Evolutionary conservation across 2,329 filamentous ascomycete genomes (phyloP), one percentile per base, ranked within the genome.

Genomic region (Penicillium sp.): DNA sequence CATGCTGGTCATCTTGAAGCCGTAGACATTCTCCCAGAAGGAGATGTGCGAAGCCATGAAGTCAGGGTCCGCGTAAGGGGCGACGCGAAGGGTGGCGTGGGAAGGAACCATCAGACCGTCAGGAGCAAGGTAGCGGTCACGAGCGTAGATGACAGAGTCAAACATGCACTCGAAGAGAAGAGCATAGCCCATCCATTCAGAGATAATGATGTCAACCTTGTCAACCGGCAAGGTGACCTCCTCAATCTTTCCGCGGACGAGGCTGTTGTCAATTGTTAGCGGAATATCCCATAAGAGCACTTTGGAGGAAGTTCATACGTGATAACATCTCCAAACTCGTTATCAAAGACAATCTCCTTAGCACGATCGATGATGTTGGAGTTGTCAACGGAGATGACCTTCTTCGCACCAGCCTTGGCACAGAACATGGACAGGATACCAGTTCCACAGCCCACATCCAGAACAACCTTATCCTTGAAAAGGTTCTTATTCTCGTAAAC

Each of bases 131-230:
- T 96, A 97, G 64, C 85, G 86, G 75, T 97, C 92, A 58, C 92
- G 84, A 42, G 93, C 93, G 69, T 86, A 93, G 49, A 97, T 82
- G 22, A 97, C 90, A 47, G 90, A 95, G 61, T 94, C 91, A 26
- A 97, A 85, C 92, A 97, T 97, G 53, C 92, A 91, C 75, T 97
- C 92, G 73, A 95, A 97, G 6, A 97, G 82, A 18, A 97, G 82
- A 61, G 88, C 90, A 72, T 97, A 97, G 27, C 92, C 92, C 92
- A 97, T 97, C 92, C 92, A 97, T 74, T 97, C 92, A 56, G 90
- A 95, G 57, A 97, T 88, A 69, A 97, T 96, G 67, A 97, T 88
- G 75, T 97, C 93, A 44, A 97, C 92, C 68, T 92, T 80, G 51
- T 85, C 80, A 7, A 93, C 87, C 1, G 89, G 92, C 22, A 92